Evolutionary conservation across 2,329 filamentous ascomycete genomes (phyloP).

Genomic region (Paramyrothecium sp.): DNA sequence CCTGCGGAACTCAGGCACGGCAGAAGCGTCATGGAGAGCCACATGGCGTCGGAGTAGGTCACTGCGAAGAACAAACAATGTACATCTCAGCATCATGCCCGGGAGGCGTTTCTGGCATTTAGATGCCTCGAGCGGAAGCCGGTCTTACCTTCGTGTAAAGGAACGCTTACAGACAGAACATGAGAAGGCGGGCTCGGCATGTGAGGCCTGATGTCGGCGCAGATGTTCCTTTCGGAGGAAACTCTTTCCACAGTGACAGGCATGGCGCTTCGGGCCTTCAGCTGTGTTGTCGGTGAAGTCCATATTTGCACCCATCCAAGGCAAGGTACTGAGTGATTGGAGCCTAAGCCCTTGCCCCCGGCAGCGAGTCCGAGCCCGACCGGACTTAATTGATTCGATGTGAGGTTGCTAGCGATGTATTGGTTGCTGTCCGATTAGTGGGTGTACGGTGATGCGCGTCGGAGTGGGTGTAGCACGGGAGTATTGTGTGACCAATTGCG

Average conservation of each 20-base stretch:
- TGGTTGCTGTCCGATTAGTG: no score
- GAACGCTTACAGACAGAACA: constrained; percentile 35
- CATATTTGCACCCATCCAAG: no score
- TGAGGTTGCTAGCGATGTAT: neutral
- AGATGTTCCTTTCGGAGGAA: constrained; percentile 40
- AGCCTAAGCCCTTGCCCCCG: no score
- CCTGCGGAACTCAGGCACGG: constrained; percentile 27
- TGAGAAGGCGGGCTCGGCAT: constrained; percentile 29
- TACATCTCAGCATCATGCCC: constrained; percentile 2
- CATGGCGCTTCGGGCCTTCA: constrained; percentile 20
- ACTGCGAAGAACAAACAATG: constrained; percentile 13
- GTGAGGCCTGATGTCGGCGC: constrained; percentile 36
- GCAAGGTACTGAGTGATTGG: no score
- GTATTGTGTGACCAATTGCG: no score
- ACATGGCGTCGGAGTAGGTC: constrained; percentile 37
- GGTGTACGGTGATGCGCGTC: no score
- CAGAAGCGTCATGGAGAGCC: constrained; percentile 28
- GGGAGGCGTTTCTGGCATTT: no score
- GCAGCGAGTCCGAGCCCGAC: no score
- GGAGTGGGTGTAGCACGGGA: no score
- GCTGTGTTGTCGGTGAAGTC: no score
- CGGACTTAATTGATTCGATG: neutral
- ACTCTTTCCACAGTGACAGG: constrained; percentile 37
- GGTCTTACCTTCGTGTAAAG: constrained; percentile 35
- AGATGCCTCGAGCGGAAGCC: no score